A percentile compares a stretch with the other conserved stretches of the same genome.
Conservation (phyloP, 148 eudicot genomes). For the Mesembryanthemum crystallinum region DNA sequence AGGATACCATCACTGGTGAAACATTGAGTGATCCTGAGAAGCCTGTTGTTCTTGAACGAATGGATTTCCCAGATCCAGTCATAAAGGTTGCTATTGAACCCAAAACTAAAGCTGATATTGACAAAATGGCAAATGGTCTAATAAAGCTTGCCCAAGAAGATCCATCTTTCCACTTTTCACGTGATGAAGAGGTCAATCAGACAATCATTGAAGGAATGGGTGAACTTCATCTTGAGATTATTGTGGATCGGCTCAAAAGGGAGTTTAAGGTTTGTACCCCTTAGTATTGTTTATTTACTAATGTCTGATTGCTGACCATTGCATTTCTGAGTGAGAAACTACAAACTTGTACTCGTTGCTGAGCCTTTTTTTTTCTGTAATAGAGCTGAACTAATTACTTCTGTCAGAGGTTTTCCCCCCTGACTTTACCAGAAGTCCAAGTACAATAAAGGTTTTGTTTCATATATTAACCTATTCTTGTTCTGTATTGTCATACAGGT, state of each 20-base stretch:
- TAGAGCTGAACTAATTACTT: background rate
- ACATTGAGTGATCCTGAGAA: slow-evolving; percentile 78
- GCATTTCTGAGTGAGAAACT: background rate
- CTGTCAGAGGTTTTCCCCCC: slow-evolving; percentile 3
- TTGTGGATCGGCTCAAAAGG: slow-evolving; percentile 93
- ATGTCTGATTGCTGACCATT: background rate
- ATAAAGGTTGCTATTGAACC: slow-evolving; percentile 99
- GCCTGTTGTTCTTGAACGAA: slow-evolving; percentile 84
- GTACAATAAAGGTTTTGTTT: slow-evolving; percentile 2
- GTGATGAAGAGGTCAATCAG: slow-evolving; percentile 93
- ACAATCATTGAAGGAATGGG: slow-evolving; percentile 99
- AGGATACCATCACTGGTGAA: slow-evolving; percentile 96
- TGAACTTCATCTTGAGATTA: slow-evolving; percentile 96
- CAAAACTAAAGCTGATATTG: slow-evolving; percentile 94
- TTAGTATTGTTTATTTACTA: too few relatives aligned
- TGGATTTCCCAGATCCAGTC: slow-evolving; percentile 99
- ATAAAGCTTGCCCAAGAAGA: slow-evolving; percentile 99
- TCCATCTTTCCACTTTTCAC: slow-evolving; percentile 98
- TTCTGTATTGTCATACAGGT: slow-evolving; percentile 43
- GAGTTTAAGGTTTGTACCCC: slow-evolving; percentile 71
- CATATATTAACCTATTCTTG: slow-evolving; percentile 5
- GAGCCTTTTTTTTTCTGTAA: background rate
- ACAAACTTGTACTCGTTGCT: background rate
- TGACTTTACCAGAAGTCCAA: background rate
- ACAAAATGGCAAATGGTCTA: slow-evolving; percentile 80